Percentiles rank a stretch among this genome's conserved stretches.
Conservation (phyloP, 805 yeast species). For the Candida nemodendra region DNA sequence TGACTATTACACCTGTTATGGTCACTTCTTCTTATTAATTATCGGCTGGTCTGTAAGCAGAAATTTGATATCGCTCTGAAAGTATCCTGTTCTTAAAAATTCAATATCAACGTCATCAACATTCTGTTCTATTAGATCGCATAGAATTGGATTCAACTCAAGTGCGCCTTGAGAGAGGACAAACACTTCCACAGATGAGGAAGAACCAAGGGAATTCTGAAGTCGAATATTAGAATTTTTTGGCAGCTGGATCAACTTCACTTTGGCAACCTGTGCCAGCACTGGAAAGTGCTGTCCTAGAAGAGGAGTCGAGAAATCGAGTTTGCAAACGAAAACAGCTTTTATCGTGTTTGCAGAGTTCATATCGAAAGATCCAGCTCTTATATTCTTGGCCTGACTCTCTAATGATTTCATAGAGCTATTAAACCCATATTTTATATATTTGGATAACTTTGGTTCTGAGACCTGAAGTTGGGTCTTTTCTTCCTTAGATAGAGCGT, state of each 20-base stretch:
- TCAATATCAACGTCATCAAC: constrained; percentile 27
- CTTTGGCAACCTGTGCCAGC: constrained; percentile 49
- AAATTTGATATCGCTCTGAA: constrained; percentile 37
- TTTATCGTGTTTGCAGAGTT: constrained; percentile 26
- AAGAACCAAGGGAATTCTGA: constrained; percentile 15
- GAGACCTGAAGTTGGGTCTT: constrained; percentile 19
- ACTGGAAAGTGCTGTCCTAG: constrained; percentile 59
- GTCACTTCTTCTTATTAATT: constrained; percentile 24
- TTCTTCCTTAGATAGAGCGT: constrained; percentile 24
- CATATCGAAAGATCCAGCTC: constrained; percentile 13
- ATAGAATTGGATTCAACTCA: constrained; percentile 11
- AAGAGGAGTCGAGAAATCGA: constrained; percentile 40
- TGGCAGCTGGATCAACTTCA: constrained; percentile 63
- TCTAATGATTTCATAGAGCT: constrained; percentile 50
- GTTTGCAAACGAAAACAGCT: constrained; percentile 58
- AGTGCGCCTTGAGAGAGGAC: constrained; percentile 17
- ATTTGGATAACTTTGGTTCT: constrained; percentile 28
- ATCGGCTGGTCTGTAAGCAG: constrained; percentile 47
- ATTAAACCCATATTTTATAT: constrained; percentile 52
- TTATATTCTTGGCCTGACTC: constrained; percentile 35
- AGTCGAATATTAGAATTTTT: constrained; percentile 33
- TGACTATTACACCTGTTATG: neutral
- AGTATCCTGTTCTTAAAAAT: constrained; percentile 21
- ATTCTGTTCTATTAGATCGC: constrained; percentile 15
- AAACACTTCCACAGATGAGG: constrained; percentile 18